Evolutionary conservation across 2,329 filamentous ascomycete genomes (phyloP).

Genomic region (Sphaerostilbella broomeana): DNA sequence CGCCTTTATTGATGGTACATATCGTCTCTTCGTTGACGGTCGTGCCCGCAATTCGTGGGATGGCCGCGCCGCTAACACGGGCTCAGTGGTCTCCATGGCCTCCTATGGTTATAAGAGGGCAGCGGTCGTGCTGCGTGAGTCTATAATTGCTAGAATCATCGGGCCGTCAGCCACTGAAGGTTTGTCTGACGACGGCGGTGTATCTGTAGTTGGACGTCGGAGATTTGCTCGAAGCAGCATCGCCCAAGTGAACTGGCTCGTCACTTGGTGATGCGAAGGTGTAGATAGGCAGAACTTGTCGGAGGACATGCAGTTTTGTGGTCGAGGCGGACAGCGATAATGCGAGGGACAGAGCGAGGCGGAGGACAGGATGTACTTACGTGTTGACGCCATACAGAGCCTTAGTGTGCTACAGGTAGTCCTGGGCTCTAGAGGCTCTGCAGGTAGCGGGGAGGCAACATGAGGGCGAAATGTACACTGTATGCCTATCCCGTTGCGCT

Average conservation of each 20-base stretch:
- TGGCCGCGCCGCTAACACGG: conserved; percentile 15
- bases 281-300: too few relatives aligned
- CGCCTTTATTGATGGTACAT: conserved; percentile 3
- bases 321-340: conserved; percentile 2
- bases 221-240: neutral
- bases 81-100: conserved; percentile 20
- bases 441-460: neutral
- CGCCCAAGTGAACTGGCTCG: too few relatives aligned
- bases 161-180: conserved; percentile 2
- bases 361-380: conserved; percentile 10
- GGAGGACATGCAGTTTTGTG: too few relatives aligned
- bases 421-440: neutral
- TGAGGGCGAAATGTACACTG: neutral
- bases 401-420: too few relatives aligned
- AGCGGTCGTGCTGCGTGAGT: conserved; percentile 14
- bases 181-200: too few relatives aligned
- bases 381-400: conserved; percentile 13
- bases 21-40: conserved; percentile 10
- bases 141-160: conserved; percentile 5
- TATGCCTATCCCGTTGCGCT: too few relatives aligned
- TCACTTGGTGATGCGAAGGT: too few relatives aligned
- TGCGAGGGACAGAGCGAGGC: conserved; percentile 6
- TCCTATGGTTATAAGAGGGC: conserved; percentile 8
- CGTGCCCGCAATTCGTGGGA: conserved; percentile 9
- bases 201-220: neutral